Evolutionary conservation across 306 rosid species (phyloP).

Genomic region (Quercus bicolor): DNA sequence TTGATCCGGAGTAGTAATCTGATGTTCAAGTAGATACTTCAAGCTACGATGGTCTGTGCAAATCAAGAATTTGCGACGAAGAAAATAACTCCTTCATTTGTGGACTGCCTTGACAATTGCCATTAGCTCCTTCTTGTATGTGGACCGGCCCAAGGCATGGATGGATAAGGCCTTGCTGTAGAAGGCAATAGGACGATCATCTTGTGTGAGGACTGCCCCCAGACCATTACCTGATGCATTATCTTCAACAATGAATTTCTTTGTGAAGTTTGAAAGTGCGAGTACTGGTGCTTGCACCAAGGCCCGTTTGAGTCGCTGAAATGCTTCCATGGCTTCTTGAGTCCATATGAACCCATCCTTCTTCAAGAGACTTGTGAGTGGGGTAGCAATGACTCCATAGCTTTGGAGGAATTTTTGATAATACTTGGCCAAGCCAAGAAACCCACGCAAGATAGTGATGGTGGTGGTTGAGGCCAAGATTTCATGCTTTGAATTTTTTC

Average conservation of each 20-base stretch:
- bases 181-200: neutral
- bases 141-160: neutral
- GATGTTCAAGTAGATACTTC: neutral
- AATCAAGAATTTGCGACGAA: neutral
- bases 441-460: neutral
- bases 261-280: neutral
- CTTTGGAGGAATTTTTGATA: too few relatives aligned
- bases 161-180: neutral
- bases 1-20: neutral
- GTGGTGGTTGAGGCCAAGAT: neutral
- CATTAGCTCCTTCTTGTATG: neutral
- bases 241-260: neutral
- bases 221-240: neutral
- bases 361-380: neutral
- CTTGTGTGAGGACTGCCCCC: neutral
- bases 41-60: neutral
- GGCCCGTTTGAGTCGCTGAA: neutral
- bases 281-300: neutral
- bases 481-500: neutral
- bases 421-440: neutral
- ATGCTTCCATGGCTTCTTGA: neutral
- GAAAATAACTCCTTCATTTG: neutral
- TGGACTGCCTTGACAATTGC: neutral
- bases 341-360: neutral
- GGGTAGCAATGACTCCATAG: neutral